Conservation (phyloP, 2,329 filamentous ascomycete species). For the Trichoderma sp. region DNA sequence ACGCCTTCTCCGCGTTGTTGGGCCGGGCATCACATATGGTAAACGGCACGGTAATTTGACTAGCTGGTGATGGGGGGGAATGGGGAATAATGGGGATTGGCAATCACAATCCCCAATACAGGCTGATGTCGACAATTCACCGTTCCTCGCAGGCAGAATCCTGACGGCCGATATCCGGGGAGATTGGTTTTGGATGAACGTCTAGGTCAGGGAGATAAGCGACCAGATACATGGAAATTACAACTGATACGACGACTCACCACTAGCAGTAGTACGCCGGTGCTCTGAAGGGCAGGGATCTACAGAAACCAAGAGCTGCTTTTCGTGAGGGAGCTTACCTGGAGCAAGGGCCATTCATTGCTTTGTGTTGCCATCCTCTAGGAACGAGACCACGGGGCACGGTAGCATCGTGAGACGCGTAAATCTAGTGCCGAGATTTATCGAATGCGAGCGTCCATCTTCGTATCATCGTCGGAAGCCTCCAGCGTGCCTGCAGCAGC, state of each 20-base stretch:
- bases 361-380: background rate
- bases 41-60: conserved; percentile 3
- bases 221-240: conserved; percentile 18
- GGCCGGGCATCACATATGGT: background rate
- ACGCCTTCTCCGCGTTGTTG: background rate
- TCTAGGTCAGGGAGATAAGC: conserved; percentile 12
- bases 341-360: background rate
- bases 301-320: background rate
- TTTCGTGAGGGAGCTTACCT: background rate
- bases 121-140: conserved; percentile 7
- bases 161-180: conserved; percentile 15
- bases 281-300: conserved; percentile 11
- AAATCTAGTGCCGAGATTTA: background rate
- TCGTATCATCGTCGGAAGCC: conserved; percentile 1
- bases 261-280: background rate
- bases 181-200: background rate
- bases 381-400: background rate
- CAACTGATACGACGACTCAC: background rate
- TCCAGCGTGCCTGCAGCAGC: background rate
- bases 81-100: background rate
- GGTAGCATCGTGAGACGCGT: background rate
- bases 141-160: conserved; percentile 8
- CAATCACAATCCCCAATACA: conserved; percentile 10
- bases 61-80: background rate
- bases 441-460: background rate